phyloP scores from a whole-genome alignment of 2,329 filamentous ascomycete species.

The Botrytis byssoidea region DNA sequence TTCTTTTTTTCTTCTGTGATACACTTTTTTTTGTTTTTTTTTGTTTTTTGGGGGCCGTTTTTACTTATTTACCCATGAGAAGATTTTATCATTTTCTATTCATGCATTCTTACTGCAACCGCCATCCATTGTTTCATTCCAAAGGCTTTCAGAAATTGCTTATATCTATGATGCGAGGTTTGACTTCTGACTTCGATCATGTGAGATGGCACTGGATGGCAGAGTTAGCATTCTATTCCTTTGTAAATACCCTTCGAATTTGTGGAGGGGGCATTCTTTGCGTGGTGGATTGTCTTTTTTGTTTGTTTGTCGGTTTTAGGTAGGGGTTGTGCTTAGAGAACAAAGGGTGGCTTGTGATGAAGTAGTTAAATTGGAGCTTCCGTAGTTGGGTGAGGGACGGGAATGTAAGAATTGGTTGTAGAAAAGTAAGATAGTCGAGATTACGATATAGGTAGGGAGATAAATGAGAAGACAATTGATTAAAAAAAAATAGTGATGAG shows the following conservation, averaged over 20 bases:
- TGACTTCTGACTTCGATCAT: not conserved
- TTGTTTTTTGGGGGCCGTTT: not conserved
- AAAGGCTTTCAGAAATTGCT: not conserved
- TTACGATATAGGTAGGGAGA: not conserved
- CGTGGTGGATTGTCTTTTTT: not conserved
- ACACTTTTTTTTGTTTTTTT: not conserved
- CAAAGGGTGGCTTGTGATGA: not conserved
- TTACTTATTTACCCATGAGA: not conserved
- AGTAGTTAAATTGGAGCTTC: not conserved
- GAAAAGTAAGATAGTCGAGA: conserved; percentile 8
- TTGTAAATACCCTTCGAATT: conserved; percentile 22
- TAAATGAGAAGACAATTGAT: not conserved
- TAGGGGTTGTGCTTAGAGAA: not conserved
- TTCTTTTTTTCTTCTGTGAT: not conserved
- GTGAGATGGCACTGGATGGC: conserved; percentile 3
- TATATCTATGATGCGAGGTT: conserved; percentile 5
- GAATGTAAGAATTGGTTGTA: not conserved
- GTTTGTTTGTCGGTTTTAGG: not conserved
- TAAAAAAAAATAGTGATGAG: not conserved
- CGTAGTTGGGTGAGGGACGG: not conserved
- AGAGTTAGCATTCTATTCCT: conserved; percentile 16
- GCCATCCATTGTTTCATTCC: not conserved
- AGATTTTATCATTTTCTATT: not conserved
- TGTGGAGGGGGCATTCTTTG: not conserved
- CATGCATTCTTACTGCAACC: conserved; percentile 1